Evolutionary conservation across 805 yeast genomes (phyloP), one percentile per base, ranked within the genome.

Genomic region (Myxozyma neotropica): DNA sequence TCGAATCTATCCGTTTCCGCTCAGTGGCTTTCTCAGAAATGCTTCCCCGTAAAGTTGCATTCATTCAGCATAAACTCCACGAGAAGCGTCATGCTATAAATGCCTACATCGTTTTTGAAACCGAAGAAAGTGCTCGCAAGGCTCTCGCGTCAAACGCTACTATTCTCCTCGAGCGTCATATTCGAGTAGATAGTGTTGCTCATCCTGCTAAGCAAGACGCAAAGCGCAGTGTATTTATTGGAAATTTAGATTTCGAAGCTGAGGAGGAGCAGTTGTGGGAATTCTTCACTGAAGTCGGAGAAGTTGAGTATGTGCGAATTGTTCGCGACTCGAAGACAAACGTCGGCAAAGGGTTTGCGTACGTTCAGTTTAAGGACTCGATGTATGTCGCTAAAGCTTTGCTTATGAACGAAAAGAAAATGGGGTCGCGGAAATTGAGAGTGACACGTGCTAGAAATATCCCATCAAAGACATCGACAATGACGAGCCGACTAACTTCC

Each of bases 331-430:
- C 96, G 17, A 89, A 89, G 76, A 93, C 97, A 23, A 93, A 94
- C 69, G 79, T 93, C 59, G 99, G 99, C 64, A 94, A 94, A 76
- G 99, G 99, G 4, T 92, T 94, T 76, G 99, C 96, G 4, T 89
- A 92, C 72, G 91, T 94, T 36, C 98, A 93, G 74, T 94, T 92
- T 77, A 81, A 79, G 31, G 78, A 75, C 68, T 74, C 83, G 55
- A 74, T 86, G 56, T 78, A 85, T 43, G 96, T 94, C 8, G 84
- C 85, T 63, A 88, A 89, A 71, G 97, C 97, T 0, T 74, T 94
- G 55, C 74, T 90, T 59, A 76, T 89, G 61, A 83, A 92, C 72
- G 93, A 83, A 47, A 85, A 88, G 75, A 82, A 84, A 59, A 72
- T 83, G 65, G 69, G 62, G 1, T 69, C 67, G 21, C 78, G 98